Percentiles rank a stretch among this genome's conserved stretches.
phyloP scores from a whole-genome alignment of 1,284 basidiomycete species.

The Cutaneotrichosporon curvatum region DNA sequence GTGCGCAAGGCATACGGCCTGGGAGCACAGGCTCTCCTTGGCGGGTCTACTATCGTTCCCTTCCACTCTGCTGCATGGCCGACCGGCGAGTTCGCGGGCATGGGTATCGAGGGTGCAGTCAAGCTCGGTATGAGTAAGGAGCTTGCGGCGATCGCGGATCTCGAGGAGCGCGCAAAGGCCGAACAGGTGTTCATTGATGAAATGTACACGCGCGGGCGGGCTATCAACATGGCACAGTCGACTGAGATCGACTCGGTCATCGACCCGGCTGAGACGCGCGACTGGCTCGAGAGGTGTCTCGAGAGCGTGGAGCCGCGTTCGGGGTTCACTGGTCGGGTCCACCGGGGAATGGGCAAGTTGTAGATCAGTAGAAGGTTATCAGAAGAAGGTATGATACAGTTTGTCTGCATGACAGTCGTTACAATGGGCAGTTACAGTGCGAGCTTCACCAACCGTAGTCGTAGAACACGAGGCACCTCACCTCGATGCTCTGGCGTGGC shows the following conservation, averaged over 20 bases:
- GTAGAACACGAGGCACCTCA: slow-evolving; percentile 19
- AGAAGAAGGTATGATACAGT: too few species aligned
- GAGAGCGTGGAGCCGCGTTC: slow-evolving; percentile 9
- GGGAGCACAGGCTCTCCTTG: slow-evolving; percentile 18
- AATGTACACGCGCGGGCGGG: slow-evolving; percentile 14
- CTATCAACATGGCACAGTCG: slow-evolving; percentile 18
- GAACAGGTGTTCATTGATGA: slow-evolving; percentile 18
- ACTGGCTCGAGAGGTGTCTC: slow-evolving; percentile 13
- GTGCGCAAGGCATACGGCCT: slow-evolving; percentile 18
- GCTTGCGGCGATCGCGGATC: slow-evolving; percentile 15
- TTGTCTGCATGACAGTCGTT: too few species aligned
- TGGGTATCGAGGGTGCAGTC: slow-evolving; percentile 20
- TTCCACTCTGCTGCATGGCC: slow-evolving; percentile 16
- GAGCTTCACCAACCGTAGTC: not conserved
- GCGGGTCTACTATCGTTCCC: slow-evolving; percentile 13
- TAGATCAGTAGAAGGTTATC: too few species aligned
- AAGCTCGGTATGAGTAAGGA: slow-evolving; percentile 19
- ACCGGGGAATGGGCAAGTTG: too few species aligned
- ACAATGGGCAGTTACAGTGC: too few species aligned
- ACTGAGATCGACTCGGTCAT: slow-evolving; percentile 18
- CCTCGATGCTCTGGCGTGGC: slow-evolving; percentile 19
- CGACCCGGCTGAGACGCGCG: slow-evolving; percentile 18
- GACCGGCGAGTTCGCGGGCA: slow-evolving; percentile 17
- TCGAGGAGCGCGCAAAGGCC: slow-evolving; percentile 3
- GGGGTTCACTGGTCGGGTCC: not conserved